Percentiles rank a stretch among this genome's conserved stretches.
These are phyloP conservation scores for Fusarium oxysporum DNA, from an alignment of 2,329 filamentous ascomycete species.

Conservation along the genomic window DNA sequence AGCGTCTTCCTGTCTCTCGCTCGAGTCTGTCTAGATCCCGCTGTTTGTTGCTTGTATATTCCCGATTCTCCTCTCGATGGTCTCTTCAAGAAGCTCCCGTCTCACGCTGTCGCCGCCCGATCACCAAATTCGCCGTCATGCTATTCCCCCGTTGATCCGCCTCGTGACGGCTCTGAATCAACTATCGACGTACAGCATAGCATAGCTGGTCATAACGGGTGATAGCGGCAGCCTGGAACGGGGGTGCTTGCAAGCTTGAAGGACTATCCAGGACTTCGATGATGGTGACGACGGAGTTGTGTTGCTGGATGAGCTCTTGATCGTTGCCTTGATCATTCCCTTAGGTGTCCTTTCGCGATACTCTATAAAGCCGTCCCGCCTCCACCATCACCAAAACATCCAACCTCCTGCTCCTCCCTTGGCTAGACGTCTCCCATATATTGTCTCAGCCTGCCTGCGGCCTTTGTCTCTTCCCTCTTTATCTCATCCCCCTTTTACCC, in stretches of 20 bases:
- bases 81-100: constrained; percentile 31
- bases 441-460: constrained; percentile 30
- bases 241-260: background rate
- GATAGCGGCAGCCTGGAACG: constrained; percentile 34
- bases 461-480: constrained; percentile 27
- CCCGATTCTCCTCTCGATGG: constrained; percentile 35
- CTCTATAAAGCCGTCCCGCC: constrained; percentile 41
- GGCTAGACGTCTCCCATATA: constrained; percentile 21
- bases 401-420: constrained; percentile 39
- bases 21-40: constrained; percentile 14
- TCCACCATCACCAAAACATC: constrained; percentile 40
- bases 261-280: constrained; percentile 10
- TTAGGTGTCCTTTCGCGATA: constrained; percentile 47
- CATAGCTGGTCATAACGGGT: constrained; percentile 30
- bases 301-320: constrained; percentile 25
- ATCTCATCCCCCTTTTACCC: constrained; percentile 25
- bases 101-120: constrained; percentile 30
- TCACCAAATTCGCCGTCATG: constrained; percentile 28
- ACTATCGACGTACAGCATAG: constrained; percentile 21
- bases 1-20: constrained; percentile 28
- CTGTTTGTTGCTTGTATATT: constrained; percentile 21
- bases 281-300: constrained; percentile 16
- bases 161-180: constrained; percentile 36
- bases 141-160: constrained; percentile 33
- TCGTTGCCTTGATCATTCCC: constrained; percentile 43